Conservation (phyloP, 768 basidiomycete species). For the Dentipellis sp. region DNA sequence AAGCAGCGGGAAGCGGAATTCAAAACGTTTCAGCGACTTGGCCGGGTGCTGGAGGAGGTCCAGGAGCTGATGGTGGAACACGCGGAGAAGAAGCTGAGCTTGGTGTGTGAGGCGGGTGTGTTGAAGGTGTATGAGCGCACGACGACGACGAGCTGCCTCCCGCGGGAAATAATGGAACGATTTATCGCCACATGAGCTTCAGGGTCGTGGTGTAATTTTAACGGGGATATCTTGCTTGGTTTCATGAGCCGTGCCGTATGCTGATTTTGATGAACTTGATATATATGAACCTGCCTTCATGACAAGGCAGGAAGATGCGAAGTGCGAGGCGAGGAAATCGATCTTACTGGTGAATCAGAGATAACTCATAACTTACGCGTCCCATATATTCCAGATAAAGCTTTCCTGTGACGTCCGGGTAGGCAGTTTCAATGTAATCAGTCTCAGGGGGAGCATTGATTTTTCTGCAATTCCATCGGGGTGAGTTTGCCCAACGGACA, state of each 20-base stretch:
- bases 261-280: too few relatives aligned
- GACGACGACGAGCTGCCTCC: neutral
- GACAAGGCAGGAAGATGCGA: neutral
- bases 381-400: too few relatives aligned
- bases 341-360: too few relatives aligned
- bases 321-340: neutral
- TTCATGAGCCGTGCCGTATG: neutral
- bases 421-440: too few relatives aligned
- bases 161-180: neutral
- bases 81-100: neutral
- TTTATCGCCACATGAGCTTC: neutral
- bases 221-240: neutral
- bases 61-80: conserved; percentile 13
- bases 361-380: too few relatives aligned
- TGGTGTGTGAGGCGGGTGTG: neutral
- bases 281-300: too few relatives aligned
- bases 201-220: neutral
- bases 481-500: too few relatives aligned
- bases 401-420: too few relatives aligned
- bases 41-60: conserved; percentile 13
- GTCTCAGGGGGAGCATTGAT: too few relatives aligned
- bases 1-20: conserved; percentile 15
- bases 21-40: conserved; percentile 24
- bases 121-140: neutral
- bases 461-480: too few relatives aligned